Evolutionary conservation across 73 alveolate species (phyloP), one percentile per base, ranked within the genome.

Genomic region (Chromera velia): DNA sequence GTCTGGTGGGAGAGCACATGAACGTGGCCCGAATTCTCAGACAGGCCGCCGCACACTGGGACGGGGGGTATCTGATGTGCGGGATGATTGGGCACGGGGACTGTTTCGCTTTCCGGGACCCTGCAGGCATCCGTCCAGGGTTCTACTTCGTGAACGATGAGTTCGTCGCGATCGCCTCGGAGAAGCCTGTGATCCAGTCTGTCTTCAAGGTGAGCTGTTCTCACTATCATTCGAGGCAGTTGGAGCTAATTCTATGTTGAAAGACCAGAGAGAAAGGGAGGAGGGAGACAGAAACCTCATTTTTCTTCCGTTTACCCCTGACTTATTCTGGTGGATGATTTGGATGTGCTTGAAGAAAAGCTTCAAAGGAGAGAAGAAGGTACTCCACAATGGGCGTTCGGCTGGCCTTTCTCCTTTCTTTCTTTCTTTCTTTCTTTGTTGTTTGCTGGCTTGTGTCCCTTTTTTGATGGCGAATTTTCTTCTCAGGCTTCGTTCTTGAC

Each of bases 51-150:
- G 68, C 68, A 10, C 31, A 10, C n/a, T 77, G 84, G 84, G 84
- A 77, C 34, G 84, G 84, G n/a, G 84, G 84, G 30, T 77, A 77
- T 40, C 46, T 75, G 78, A 77, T 77, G 32, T 76, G 76, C 9
- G 84, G 84, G 26, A 65, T 77, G 47, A 40, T 77, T 48, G 84
- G 84, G 17, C 84, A 77, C 55, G 84, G 84, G 0, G 84, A 77
- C 40, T 33, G 73, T 45, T 77, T 77, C 32, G 84, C 67, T 33
- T 45, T 77, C 78, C 84, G 84, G 0, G 84, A 77, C 55, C 84
- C 84, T 1, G 31, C 66, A 10, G 84, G 84, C 0, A 77, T 77
- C 40, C 84, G 84, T 29, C 84, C 84, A 17, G 84, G 78, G n/a
- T 77, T 77, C 65, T 77, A 77, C 78, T 77, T 67, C 32, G 84